These are phyloP conservation scores for Penicillium sp. DNA, from an alignment of 2,329 filamentous ascomycete genomes.

Conservation along the genomic window DNA sequence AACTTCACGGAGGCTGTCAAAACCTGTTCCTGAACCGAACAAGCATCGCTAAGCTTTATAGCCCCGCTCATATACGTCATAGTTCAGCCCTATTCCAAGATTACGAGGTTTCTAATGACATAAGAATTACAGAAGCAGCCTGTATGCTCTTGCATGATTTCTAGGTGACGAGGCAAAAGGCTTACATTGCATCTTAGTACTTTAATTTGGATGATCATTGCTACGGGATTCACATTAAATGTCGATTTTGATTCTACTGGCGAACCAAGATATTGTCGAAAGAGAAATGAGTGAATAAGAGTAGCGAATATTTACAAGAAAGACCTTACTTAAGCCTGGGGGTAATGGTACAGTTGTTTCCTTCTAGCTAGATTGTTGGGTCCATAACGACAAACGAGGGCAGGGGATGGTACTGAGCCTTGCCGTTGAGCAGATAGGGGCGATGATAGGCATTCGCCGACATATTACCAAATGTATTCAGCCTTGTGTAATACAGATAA, in stretches of 20 bases:
- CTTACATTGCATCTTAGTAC: background rate
- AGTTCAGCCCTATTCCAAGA: constrained; percentile 3
- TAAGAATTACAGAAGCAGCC: background rate
- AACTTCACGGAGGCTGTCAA: background rate
- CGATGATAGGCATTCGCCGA: background rate
- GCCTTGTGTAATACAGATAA: too few species aligned
- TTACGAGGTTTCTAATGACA: background rate
- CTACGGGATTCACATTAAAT: background rate
- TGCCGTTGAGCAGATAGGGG: background rate
- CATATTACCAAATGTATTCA: too few species aligned
- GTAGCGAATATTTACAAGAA: background rate
- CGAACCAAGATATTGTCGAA: too few species aligned
- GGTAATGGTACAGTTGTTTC: background rate
- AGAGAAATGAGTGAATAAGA: background rate
- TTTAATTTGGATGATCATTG: background rate
- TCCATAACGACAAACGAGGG: background rate
- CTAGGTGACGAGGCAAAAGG: background rate
- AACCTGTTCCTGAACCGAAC: background rate
- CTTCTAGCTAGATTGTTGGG: background rate
- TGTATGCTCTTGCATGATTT: background rate
- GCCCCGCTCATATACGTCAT: constrained; percentile 14
- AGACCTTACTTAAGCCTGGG: background rate
- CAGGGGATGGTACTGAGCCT: background rate
- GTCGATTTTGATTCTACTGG: too few species aligned
- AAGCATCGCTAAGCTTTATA: constrained; percentile 21